These are phyloP conservation scores for Eleusine coracana DNA, from an alignment of 176 grass and related monocot genomes.

Conservation along the genomic window DNA sequence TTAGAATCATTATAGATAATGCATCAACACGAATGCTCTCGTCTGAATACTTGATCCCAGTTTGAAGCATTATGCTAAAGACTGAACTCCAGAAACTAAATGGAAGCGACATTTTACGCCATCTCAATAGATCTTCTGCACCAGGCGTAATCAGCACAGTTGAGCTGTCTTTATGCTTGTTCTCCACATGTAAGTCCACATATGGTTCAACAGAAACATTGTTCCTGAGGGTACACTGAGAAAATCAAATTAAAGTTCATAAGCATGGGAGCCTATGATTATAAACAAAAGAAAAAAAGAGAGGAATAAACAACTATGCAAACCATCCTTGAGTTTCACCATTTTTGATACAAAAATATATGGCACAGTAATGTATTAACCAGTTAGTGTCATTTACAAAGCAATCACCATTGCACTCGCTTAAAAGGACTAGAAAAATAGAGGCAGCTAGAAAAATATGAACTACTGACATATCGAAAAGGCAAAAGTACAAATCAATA, in stretches of 20 bases:
- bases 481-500: neutral
- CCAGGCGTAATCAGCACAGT: constrained; percentile 1
- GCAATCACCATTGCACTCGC: neutral
- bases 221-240: constrained; percentile 91
- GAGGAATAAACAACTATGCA: constrained; percentile 28
- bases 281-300: constrained; percentile 20
- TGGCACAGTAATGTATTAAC: neutral
- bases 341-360: neutral
- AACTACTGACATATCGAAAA: neutral
- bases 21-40: constrained; percentile 61
- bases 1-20: constrained; percentile 82
- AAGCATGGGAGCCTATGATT: constrained; percentile 57
- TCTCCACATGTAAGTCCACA: constrained; percentile 38
- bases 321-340: neutral
- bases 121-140: constrained; percentile 30
- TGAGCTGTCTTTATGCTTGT: constrained; percentile 29
- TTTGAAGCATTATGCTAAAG: constrained; percentile 58
- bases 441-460: constrained; percentile 6
- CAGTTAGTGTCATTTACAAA: constrained; percentile 5
- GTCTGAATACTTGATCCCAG: constrained; percentile 50
- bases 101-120: constrained; percentile 49
- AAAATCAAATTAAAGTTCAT: constrained; percentile 93
- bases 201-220: constrained; percentile 57
- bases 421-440: neutral
- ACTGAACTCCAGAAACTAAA: constrained; percentile 61